These are phyloP conservation scores for Passiflora organensis DNA, from an alignment of 345 rosid species.

Conservation along the genomic window DNA sequence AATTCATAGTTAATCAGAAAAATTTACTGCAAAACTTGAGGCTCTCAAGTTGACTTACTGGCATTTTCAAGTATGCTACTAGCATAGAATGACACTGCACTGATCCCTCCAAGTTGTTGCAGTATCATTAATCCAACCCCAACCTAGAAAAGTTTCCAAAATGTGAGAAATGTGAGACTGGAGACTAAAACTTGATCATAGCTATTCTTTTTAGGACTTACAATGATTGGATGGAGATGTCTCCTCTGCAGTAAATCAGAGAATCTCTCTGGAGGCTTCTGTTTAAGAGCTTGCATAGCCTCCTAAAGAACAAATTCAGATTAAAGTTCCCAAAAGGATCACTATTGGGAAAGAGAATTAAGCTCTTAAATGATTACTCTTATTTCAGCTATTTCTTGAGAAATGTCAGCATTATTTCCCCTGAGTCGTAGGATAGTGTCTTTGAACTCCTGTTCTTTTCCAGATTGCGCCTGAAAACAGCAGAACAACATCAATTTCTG, in stretches of 20 bases:
- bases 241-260: conserved; percentile 27
- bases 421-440: conserved; percentile 40
- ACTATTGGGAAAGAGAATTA: no score
- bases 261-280: conserved; percentile 21
- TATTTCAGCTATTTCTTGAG: conserved; percentile 49
- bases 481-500: no score
- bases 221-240: conserved; percentile 26
- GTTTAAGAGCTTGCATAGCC: conserved; percentile 21
- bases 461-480: no score
- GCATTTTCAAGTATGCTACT: conserved; percentile 34
- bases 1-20: background rate
- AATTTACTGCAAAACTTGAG: background rate
- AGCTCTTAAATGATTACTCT: conserved; percentile 22
- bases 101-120: conserved; percentile 37
- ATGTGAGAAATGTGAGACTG: no score
- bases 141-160: conserved; percentile 20
- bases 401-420: conserved; percentile 45
- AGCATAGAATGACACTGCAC: conserved; percentile 27
- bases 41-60: conserved; percentile 19
- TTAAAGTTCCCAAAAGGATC: background rate
- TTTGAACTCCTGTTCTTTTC: conserved; percentile 36
- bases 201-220: conserved; percentile 2
- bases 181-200: no score
- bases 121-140: conserved; percentile 41
- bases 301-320: conserved; percentile 16